Base-by-base conservation (phyloP, 805 yeast genomes). In the Deakozyma indianensis region DNA sequence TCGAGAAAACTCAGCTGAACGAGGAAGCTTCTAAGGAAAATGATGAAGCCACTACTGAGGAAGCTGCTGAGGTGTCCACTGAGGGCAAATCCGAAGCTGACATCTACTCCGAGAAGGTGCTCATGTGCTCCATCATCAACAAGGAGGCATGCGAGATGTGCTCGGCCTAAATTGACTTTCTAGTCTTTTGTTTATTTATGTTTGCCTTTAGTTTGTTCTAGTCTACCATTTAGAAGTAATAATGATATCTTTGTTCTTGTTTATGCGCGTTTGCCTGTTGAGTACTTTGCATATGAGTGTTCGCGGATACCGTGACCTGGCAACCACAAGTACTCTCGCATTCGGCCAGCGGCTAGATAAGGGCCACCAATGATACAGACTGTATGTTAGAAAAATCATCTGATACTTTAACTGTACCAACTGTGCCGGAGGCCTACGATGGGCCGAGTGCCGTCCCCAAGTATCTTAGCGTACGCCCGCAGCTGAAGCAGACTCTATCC, bases 81-180 rank as follows among this genome's bases (percentile, higher is more conserved):
- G 51, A 50, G 23, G 69, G 63, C 29, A 69, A 66, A 53, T 62
- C 67, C 21, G 90, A 80, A 55, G 77, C 56, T 48, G 95, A 90
- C 63, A 90, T 90, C 56, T 92, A 70, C 74, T 85, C 90, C 65
- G 82, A 94, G 22, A 81, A 88, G 66, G 97, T 83, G 27, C 78
- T 90, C 67, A 96, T 96, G 28, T 90, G 98, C 72, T 94, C 96
- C 47, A 87, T 92, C 63, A 80, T 83, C 48, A 90, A 92, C 70
- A 96, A 96, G 48, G 97, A 85, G 69, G 78, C 97, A 43, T 90
- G 98, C 69, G 90, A 90, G 61, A 92, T 92, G 97, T 92, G 98
- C 72, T 90, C 97, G 49, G 97, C 97, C 70, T 92, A 68, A 50
- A 22, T 21, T 32, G 25, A 23, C 7, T 7, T 16, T n/a, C 5